Evolutionary conservation across 2,329 filamentous ascomycete genomes (phyloP), one percentile per base, ranked within the genome.

Genomic region (Pyricularia sp.): DNA sequence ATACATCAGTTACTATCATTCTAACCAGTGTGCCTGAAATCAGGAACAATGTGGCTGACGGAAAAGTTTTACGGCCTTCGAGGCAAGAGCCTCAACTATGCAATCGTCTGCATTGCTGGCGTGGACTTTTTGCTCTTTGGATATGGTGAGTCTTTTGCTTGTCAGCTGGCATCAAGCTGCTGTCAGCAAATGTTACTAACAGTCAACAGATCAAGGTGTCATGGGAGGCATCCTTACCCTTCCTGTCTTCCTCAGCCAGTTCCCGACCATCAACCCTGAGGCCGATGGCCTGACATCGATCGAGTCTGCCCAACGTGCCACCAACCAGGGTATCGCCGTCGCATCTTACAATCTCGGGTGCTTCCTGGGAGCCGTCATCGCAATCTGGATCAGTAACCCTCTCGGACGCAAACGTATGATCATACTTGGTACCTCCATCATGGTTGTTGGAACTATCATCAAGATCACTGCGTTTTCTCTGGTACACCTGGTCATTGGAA

Each of bases 141-240:
- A 70, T 86, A 85, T 69, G 84, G 84, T 86, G 77, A 67, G 78
- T 66, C 23, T 5, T 3, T 20, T 42, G 50, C 33, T 31, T 61
- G 11, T 25, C 3, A n/a, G 20, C n/a, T n/a, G n/a, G n/a, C n/a
- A n/a, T n/a, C n/a, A 33, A 20, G 20, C 26, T 23, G 2, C 25
- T 67, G 58, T 68, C 69, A 23, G 68, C 72, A 81, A 78, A 61
- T 78, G 11, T 63, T 28, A 28, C 31, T 65, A 5, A 42, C 30
- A 20, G 20, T 17, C 31, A 23, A 30, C 84, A 89, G 90, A 92
- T 77, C 89, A 91, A 78, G 88, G 90, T 75, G 89, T 92, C 11
- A 93, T 92, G 84, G 91, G 89, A 64, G 89, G 89, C 69, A 87
- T 94, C 71, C 81, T 94, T 69, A 92, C 90, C 3, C 84, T 94